Evolutionary conservation across 1,284 basidiomycete genomes (phyloP).

Genomic region (Cerrena zonata): DNA sequence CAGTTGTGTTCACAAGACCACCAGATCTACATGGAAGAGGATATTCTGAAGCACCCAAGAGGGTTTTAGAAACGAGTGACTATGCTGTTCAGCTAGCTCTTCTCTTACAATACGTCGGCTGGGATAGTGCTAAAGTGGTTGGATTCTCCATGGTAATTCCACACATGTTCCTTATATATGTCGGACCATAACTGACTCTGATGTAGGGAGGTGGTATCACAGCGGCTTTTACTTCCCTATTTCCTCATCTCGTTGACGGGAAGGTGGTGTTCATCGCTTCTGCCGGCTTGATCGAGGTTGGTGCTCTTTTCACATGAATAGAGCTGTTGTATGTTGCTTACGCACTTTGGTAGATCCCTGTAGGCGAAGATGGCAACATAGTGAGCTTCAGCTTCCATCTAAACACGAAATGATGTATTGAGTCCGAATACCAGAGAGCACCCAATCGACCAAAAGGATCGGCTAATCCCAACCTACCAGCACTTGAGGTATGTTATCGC

Average conservation of each 20-base stretch:
- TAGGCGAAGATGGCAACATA: no score
- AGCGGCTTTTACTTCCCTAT: slow-evolving; percentile 58
- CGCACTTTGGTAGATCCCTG: neutral
- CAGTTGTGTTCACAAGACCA: no score
- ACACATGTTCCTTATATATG: slow-evolving; percentile 11
- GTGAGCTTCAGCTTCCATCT: no score
- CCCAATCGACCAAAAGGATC: neutral
- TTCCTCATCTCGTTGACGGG: slow-evolving; percentile 61
- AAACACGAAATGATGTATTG: no score
- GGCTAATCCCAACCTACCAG: neutral
- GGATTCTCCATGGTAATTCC: slow-evolving; percentile 65
- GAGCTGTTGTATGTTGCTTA: neutral
- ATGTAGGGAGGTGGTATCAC: slow-evolving; percentile 65
- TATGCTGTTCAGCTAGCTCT: slow-evolving; percentile 71
- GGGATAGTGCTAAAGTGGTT: slow-evolving; percentile 57
- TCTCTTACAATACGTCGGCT: slow-evolving; percentile 68
- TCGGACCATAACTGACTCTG: neutral
- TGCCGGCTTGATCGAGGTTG: slow-evolving; percentile 61
- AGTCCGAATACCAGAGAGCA: neutral
- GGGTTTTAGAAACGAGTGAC: slow-evolving; percentile 50
- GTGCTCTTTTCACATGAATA: neutral
- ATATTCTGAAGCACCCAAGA: slow-evolving; percentile 69
- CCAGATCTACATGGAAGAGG: slow-evolving; percentile 74
- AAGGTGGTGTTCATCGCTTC: slow-evolving; percentile 61
- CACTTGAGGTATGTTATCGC: neutral